Base-by-base conservation (phyloP, 495 filamentous ascomycete genomes). In the Glarea lozoyensis region DNA sequence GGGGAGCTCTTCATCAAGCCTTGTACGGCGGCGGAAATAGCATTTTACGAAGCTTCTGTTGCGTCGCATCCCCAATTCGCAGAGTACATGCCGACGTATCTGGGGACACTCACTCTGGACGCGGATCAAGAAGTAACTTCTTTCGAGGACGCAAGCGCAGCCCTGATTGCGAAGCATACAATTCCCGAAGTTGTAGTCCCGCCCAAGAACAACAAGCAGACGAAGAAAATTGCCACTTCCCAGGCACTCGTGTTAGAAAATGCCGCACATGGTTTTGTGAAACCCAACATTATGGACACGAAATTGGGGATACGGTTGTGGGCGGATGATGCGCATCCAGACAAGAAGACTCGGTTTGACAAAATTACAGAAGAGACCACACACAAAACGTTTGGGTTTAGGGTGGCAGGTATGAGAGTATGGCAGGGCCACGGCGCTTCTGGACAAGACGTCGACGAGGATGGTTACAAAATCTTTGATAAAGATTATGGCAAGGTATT, bases 1-100 rank as follows among this genome's bases (percentile, higher is more conserved):
- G 92, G 92, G 55, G 75, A 83, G 43, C 68, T 96, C 13, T 81
- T 99, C 57, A 86, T 96, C 60, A 99, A 99, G 63, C 92, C 92
- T 21, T 96, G 92, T 64, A 94, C 86, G 5, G 61, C 75, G 31
- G 73, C 78, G 44, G 92, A 99, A 65, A 78, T 95, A 45, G 76
- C 78, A 19, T 99, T 99, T 65, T 99, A 99, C 75, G 81, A 96
- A 62, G 76, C 81, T 19, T 79, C 80, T 29, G 53, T 62, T 7
- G 52, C 69, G 25, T 55, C 66, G 12, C 88, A 94, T 53, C 79
- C 79, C 15, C 70, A 67, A 3, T 82, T 96, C 51, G 74, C 76
- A 15, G 75, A 78, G 16, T 78, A 84, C 56, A 92, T 97, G 69
- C 90, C 92, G 41, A 75, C 74, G 7, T 97, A 77, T 62, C 71